Conservation (phyloP, 78 protist species). For the Salpingoeca rosetta region DNA sequence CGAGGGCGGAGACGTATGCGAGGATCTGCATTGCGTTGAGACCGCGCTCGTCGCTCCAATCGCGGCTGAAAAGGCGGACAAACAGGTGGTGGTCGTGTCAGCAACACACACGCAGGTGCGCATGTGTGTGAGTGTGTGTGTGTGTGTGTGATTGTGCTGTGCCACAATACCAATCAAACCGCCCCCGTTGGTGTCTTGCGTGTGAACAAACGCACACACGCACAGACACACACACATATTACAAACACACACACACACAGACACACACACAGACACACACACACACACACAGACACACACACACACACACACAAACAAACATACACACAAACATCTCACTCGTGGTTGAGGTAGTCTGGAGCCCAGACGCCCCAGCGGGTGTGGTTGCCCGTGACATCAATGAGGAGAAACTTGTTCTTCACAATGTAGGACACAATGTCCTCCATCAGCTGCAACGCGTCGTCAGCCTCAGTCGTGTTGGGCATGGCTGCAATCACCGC, state of each 20-base stretch:
- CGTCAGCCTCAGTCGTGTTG: not conserved
- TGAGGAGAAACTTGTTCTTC: not conserved
- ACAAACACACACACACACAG: too few species aligned
- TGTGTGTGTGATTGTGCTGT: too few species aligned
- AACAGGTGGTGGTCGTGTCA: not conserved
- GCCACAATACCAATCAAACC: too few species aligned
- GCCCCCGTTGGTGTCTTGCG: too few species aligned
- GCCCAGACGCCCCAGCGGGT: constrained; percentile 28
- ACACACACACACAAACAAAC: too few species aligned
- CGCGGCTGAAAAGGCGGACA: too few species aligned
- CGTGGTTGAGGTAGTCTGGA: not conserved
- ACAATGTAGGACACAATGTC: constrained; percentile 3
- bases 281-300: too few species aligned
- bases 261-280: too few species aligned
- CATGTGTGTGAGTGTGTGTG: too few species aligned
- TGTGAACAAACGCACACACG: too few species aligned
- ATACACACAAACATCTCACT: too few species aligned
- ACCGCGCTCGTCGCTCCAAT: not conserved
- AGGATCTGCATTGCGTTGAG: constrained; percentile 23
- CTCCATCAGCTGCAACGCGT: not conserved
- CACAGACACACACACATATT: too few species aligned
- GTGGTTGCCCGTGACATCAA: constrained; percentile 5
- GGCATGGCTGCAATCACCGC: not conserved
- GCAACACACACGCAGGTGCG: not conserved
- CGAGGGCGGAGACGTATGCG: not conserved